Evolutionary conservation across 2,329 filamentous ascomycete species (phyloP), one percentile per base, ranked within the genome.

Genomic region (Exophiala lecanii-corni): DNA sequence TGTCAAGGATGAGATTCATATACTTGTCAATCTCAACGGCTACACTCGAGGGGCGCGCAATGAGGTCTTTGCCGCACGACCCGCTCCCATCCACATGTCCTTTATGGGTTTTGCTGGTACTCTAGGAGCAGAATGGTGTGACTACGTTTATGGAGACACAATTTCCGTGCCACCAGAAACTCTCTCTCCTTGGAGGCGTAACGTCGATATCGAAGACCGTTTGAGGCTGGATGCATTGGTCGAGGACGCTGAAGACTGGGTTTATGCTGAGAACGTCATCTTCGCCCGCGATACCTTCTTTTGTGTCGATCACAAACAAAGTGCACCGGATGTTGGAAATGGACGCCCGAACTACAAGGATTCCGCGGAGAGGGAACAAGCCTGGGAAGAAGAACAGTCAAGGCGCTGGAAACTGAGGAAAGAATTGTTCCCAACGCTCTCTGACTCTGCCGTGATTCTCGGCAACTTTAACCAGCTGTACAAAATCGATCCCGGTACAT

Each of bases 91-190:
- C 32, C 92, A 98, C 55, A 98, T 98, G 92, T 95, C 92, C 0
- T 98, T 98, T 59, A 98, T 98, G 92, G 92, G 92, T 0, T 98
- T 98, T 61, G 92, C 92, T 0, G 92, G 92, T 7, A 96, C 91
- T 0, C 71, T 98, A 1, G 92, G 92, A 4, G 92, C 92, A 2
- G 92, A 98, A 61, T 98, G 92, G 92, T 98, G 92, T 56, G 92
- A 98, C 62, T 98, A 98, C 59, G 81, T 98, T 12, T 76, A 97
- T 18, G 89, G 92, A 3, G 92, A 98, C 59, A 74, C 84, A 38
- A 91, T 84, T 1, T 89, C 92, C 0, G 83, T 98, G 40, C 92
- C 92, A 1, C 76, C 75, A 0, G 78, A 81, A 18, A 96, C 91
- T 1, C 71, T 97, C 19, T 80, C 89, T 9, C 88, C 88, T 1